Conservation (phyloP, 345 rosid genomes). For the Corymbia maculata region DNA sequence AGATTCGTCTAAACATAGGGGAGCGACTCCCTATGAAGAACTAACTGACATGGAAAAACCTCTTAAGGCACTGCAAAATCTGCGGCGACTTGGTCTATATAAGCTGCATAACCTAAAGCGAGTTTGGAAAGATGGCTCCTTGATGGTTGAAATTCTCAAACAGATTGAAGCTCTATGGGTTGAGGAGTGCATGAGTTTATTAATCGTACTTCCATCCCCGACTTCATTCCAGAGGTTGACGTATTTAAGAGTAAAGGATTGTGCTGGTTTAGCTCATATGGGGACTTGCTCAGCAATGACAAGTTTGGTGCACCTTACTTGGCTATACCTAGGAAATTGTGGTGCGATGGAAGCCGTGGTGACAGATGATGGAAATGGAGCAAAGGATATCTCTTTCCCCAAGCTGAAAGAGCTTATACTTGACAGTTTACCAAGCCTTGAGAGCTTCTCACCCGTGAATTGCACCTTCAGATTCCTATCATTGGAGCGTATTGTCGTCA, state of each 20-base stretch:
- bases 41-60: fast-evolving
- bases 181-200: fast-evolving
- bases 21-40: not conserved
- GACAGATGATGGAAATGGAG: not conserved
- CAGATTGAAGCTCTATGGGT: fast-evolving
- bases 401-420: fast-evolving
- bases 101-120: fast-evolving
- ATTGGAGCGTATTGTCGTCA: not conserved
- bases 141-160: not conserved
- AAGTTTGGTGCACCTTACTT: not conserved
- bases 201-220: fast-evolving
- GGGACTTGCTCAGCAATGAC: not conserved
- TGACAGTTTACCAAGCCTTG: fast-evolving
- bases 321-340: fast-evolving
- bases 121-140: not conserved
- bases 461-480: fast-evolving
- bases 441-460: fast-evolving
- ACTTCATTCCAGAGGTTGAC: not conserved
- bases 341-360: not conserved
- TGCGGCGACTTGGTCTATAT: fast-evolving
- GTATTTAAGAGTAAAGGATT: fast-evolving
- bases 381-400: fast-evolving
- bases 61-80: fast-evolving
- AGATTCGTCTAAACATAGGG: not conserved
- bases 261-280: not conserved